These are phyloP conservation scores for Mycena haematopus DNA, from an alignment of 768 basidiomycete genomes.

Conservation along the genomic window DNA sequence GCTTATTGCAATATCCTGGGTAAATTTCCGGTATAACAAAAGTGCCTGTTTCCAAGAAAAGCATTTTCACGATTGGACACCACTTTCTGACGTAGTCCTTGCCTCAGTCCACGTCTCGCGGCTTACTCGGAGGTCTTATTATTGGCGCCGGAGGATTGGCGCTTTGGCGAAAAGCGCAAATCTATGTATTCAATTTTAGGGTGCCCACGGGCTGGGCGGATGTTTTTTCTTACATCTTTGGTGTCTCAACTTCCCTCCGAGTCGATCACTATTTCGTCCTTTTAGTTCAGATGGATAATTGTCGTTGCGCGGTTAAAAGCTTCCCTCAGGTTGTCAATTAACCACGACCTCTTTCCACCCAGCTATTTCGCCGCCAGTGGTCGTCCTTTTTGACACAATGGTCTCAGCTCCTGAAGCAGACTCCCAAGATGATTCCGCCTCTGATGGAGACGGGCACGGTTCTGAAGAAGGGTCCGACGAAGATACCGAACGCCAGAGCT, in stretches of 20 bases:
- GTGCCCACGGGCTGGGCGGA: background rate
- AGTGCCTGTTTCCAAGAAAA: too few relatives aligned
- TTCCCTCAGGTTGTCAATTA: constrained; percentile 10
- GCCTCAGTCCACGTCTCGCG: too few relatives aligned
- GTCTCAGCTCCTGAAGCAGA: constrained; percentile 35
- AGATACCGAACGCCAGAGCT: constrained; percentile 38
- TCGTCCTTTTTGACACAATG: background rate
- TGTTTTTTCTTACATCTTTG: background rate
- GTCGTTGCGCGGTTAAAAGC: background rate
- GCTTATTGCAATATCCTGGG: background rate
- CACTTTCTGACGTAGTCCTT: too few relatives aligned
- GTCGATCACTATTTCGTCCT: background rate
- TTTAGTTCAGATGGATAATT: background rate
- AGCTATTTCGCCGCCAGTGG: background rate
- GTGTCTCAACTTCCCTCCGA: background rate
- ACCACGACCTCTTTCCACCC: background rate
- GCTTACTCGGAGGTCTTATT: too few relatives aligned
- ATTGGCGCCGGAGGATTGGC: background rate
- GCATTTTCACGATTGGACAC: too few relatives aligned
- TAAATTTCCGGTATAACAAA: too few relatives aligned
- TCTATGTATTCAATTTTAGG: background rate
- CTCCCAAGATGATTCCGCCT: constrained; percentile 25
- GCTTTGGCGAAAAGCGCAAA: background rate
- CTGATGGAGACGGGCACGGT: constrained; percentile 16
- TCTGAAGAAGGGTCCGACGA: constrained; percentile 34